Percentiles rank a stretch among this genome's conserved stretches.
Conservation (phyloP, 139 green algal genomes). For the Volvox africanus region DNA sequence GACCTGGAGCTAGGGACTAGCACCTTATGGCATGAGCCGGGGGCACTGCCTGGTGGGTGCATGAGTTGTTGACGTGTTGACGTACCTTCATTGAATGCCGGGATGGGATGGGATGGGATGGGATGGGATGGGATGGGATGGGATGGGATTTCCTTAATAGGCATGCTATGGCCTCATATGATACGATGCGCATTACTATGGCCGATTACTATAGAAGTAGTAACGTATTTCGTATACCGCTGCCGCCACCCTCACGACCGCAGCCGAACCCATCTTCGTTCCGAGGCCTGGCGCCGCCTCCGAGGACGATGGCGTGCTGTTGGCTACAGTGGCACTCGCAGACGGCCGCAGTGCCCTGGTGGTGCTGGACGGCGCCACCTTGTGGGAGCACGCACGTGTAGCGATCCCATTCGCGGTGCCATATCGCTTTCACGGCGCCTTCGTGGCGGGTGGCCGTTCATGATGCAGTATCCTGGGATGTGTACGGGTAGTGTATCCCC, state of each 20-base stretch:
- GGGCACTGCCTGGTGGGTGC: constrained; percentile 56
- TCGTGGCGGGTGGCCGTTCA: background rate
- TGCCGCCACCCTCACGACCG: no score
- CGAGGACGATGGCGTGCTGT: constrained; percentile 87
- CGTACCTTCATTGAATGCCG: no score
- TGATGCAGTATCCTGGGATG: no score
- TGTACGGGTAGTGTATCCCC: no score
- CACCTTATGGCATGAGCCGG: constrained; percentile 74
- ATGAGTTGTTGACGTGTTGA: background rate
- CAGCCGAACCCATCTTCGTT: constrained; percentile 82
- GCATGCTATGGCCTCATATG: no score
- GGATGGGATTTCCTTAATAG: no score
- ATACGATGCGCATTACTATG: no score
- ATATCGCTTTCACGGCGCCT: constrained; percentile 82
- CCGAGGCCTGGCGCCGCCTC: constrained; percentile 51
- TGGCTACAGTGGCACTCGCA: constrained; percentile 59
- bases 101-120: no score
- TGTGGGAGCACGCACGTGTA: constrained; percentile 73
- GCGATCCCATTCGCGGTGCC: constrained; percentile 74
- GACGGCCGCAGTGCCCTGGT: constrained; percentile 72
- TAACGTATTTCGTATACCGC: no score
- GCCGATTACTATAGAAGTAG: no score
- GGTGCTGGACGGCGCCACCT: constrained; percentile 75
- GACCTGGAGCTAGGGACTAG: constrained; percentile 62
- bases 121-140: no score